Evolutionary conservation across 2,329 filamentous ascomycete genomes (phyloP).

Genomic region (Claviceps sorghi): DNA sequence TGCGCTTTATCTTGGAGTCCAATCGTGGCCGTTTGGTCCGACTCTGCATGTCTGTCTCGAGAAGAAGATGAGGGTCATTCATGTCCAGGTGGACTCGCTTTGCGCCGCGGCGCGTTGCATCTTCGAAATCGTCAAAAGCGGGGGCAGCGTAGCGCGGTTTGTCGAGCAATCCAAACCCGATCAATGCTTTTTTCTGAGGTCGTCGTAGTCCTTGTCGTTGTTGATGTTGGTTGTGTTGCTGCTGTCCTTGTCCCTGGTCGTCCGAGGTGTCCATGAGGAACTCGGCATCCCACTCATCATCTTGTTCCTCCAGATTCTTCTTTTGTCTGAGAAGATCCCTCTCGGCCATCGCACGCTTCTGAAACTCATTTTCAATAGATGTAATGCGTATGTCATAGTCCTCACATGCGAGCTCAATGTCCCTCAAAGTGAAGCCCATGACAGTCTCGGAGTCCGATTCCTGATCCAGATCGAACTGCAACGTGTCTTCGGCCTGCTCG

Average conservation of each 20-base stretch:
- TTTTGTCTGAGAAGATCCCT: conserved; percentile 17
- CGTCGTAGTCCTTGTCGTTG: conserved; percentile 16
- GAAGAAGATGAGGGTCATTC: conserved; percentile 73
- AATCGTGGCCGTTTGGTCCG: conserved; percentile 44
- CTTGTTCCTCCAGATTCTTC: conserved; percentile 23
- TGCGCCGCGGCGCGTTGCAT: conserved; percentile 54
- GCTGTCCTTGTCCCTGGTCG: conserved; percentile 15
- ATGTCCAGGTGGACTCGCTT: conserved; percentile 73
- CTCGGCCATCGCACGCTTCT: conserved; percentile 17
- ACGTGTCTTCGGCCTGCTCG: conserved; percentile 19
- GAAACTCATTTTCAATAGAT: conserved; percentile 26
- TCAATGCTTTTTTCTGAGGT: conserved; percentile 53
- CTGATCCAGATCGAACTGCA: conserved; percentile 32
- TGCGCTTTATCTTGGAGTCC: conserved; percentile 46
- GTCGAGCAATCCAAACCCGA: conserved; percentile 43
- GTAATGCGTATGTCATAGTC: conserved; percentile 63
- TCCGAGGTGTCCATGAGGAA: conserved; percentile 37
- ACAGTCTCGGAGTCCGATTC: conserved; percentile 49
- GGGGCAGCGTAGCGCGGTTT: conserved; percentile 48
- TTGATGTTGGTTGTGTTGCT: conserved; percentile 12
- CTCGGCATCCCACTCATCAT: conserved; percentile 50
- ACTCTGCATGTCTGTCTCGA: conserved; percentile 59
- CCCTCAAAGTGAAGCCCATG: conserved; percentile 61
- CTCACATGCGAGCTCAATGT: conserved; percentile 72
- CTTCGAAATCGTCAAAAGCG: conserved; percentile 68